A percentile compares a stretch with the other conserved stretches of the same genome.
phyloP scores from a whole-genome alignment of 805 yeast species.

The Saccharomycopsis synnaedendra region DNA sequence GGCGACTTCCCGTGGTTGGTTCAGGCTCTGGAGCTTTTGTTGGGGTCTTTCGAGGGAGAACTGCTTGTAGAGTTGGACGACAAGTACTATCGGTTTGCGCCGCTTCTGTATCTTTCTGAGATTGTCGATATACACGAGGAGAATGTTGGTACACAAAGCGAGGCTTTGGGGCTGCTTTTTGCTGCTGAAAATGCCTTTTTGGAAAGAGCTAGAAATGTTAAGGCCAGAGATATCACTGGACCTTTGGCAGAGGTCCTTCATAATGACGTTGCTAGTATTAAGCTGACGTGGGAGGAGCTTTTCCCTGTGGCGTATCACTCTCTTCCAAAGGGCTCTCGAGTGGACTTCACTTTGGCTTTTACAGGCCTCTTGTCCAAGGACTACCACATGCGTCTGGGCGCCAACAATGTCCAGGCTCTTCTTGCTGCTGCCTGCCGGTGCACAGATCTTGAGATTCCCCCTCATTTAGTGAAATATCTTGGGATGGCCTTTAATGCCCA shows the following conservation, averaged over 20 bases:
- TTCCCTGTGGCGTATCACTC: slow-evolving; percentile 75
- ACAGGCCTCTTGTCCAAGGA: slow-evolving; percentile 79
- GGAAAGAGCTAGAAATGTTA: slow-evolving; percentile 22
- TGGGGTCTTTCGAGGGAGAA: slow-evolving; percentile 58
- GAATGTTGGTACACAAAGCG: slow-evolving; percentile 3
- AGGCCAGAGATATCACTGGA: slow-evolving; percentile 47
- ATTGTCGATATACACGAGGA: slow-evolving; percentile 15
- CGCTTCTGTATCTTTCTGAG: slow-evolving; percentile 29
- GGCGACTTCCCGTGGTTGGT: slow-evolving; percentile 93
- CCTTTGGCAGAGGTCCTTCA: slow-evolving; percentile 78
- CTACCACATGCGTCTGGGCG: slow-evolving; percentile 82
- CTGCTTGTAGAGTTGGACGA: slow-evolving; percentile 33
- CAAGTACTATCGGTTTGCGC: slow-evolving; percentile 42
- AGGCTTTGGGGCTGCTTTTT: slow-evolving; percentile 23
- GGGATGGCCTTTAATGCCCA: slow-evolving; percentile 84
- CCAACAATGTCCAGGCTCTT: slow-evolving; percentile 66
- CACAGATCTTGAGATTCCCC: slow-evolving; percentile 71
- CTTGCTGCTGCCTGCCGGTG: slow-evolving; percentile 73
- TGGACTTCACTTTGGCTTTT: slow-evolving; percentile 72
- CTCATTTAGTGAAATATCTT: slow-evolving; percentile 81
- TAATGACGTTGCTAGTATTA: slow-evolving; percentile 68
- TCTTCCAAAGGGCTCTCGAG: slow-evolving; percentile 67
- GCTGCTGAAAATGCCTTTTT: slow-evolving; percentile 26
- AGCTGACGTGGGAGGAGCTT: slow-evolving; percentile 69
- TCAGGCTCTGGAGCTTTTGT: slow-evolving; percentile 80